Evolutionary conservation across 2,329 filamentous ascomycete species (phyloP).

Genomic region (Elsinoe necatrix): DNA sequence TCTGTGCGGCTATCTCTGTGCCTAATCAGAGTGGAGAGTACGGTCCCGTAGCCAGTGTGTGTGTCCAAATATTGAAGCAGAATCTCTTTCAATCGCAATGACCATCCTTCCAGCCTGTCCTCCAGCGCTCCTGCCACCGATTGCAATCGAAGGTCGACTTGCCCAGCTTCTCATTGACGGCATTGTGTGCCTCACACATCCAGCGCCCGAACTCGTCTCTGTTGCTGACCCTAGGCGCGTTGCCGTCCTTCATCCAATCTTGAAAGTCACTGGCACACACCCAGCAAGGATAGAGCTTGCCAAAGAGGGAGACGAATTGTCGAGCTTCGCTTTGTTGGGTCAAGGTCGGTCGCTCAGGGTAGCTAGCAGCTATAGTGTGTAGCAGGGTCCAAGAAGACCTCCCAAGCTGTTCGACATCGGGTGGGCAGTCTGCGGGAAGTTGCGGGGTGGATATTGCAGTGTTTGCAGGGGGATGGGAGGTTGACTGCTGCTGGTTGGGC

Average conservation of each 20-base stretch:
- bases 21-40: neutral
- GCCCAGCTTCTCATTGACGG: constrained; percentile 80
- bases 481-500: constrained; percentile 29
- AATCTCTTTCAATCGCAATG: constrained; percentile 47
- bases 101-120: constrained; percentile 73
- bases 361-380: constrained; percentile 81
- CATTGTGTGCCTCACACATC: constrained; percentile 82
- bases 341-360: constrained; percentile 61
- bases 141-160: constrained; percentile 86
- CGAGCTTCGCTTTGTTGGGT: constrained; percentile 67
- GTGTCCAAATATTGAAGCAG: neutral
- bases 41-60: neutral
- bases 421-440: constrained; percentile 19
- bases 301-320: constrained; percentile 71
- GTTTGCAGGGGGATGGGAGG: constrained; percentile 27
- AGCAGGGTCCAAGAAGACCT: constrained; percentile 88
- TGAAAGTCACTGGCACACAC: constrained; percentile 89
- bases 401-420: constrained; percentile 73
- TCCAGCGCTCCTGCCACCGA: constrained; percentile 89
- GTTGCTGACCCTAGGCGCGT: constrained; percentile 53
- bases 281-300: constrained; percentile 90
- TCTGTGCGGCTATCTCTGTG: neutral
- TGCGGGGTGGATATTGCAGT: constrained; percentile 17
- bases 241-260: constrained; percentile 61
- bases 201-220: constrained; percentile 67